phyloP scores from a whole-genome alignment of 2,329 filamentous ascomycete species.

The Botrytis porri region DNA sequence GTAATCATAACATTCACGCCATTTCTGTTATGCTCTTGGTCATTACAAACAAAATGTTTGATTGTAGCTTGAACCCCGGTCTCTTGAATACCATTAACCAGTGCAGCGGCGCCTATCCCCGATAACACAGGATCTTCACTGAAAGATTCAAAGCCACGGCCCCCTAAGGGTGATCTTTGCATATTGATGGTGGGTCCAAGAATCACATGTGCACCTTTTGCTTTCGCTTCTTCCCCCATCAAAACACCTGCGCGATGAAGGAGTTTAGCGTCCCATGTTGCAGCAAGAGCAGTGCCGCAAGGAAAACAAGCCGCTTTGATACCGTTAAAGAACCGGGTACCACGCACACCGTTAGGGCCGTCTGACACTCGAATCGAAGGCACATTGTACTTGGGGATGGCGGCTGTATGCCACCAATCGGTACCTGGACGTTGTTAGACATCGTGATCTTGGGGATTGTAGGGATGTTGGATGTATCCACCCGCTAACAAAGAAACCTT shows the following conservation, averaged over 20 bases:
- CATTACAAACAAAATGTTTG: slow-evolving; percentile 62
- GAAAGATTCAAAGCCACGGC: slow-evolving; percentile 58
- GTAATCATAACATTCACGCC: slow-evolving; percentile 54
- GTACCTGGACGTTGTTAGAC: slow-evolving; percentile 29
- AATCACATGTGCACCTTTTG: slow-evolving; percentile 60
- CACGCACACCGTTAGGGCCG: slow-evolving; percentile 40
- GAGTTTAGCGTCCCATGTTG: slow-evolving; percentile 64
- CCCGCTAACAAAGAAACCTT: slow-evolving; percentile 54
- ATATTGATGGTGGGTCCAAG: slow-evolving; percentile 63
- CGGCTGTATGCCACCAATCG: slow-evolving; percentile 39
- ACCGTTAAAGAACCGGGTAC: slow-evolving; percentile 39
- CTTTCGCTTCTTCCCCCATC: slow-evolving; percentile 64
- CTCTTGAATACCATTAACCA: slow-evolving; percentile 55
- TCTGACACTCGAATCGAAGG: slow-evolving; percentile 39
- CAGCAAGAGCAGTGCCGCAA: slow-evolving; percentile 49
- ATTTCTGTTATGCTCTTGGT: slow-evolving; percentile 58
- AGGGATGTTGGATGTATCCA: slow-evolving; percentile 25
- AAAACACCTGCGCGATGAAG: slow-evolving; percentile 61
- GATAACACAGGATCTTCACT: slow-evolving; percentile 57
- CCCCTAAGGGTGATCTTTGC: slow-evolving; percentile 57
- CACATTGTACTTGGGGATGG: slow-evolving; percentile 35
- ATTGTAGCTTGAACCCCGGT: slow-evolving; percentile 55
- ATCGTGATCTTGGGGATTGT: not conserved
- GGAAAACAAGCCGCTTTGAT: slow-evolving; percentile 47
- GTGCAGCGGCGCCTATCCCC: slow-evolving; percentile 51